Evolutionary conservation across 2,329 filamentous ascomycete species (phyloP).

Genomic region (Xylariaceae sp.): DNA sequence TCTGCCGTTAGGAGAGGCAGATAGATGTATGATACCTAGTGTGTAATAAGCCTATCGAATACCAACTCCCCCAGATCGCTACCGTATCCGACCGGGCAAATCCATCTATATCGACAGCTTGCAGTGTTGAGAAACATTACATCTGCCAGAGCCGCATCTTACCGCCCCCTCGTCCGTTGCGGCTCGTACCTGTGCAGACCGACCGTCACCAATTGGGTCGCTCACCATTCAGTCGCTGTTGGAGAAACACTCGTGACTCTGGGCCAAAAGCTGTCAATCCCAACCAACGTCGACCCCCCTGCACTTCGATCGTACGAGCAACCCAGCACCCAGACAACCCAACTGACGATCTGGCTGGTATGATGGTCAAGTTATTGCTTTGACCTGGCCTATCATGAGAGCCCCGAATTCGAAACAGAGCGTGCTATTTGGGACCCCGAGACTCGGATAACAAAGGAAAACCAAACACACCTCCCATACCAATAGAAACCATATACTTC

Average conservation of each 20-base stretch:
- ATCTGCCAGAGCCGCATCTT: too few relatives aligned
- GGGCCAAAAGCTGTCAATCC: neutral
- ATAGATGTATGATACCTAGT: too few relatives aligned
- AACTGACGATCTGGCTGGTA: slow-evolving; percentile 11
- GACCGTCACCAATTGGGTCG: slow-evolving; percentile 1
- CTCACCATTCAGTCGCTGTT: slow-evolving; percentile 5
- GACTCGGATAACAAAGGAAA: slow-evolving; percentile 17
- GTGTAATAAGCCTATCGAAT: too few relatives aligned
- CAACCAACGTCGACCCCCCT: neutral
- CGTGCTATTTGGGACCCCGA: slow-evolving; percentile 25
- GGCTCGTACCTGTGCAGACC: slow-evolving; percentile 1
- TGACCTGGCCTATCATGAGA: slow-evolving; percentile 29
- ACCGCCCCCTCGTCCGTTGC: slow-evolving; percentile 1
- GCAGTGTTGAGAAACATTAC: too few relatives aligned
- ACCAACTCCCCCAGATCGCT: too few relatives aligned
- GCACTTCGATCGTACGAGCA: neutral
- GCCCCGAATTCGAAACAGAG: slow-evolving; percentile 26
- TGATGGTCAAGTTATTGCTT: slow-evolving; percentile 28
- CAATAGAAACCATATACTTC: slow-evolving; percentile 5
- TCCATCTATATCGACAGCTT: too few relatives aligned
- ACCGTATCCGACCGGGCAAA: too few relatives aligned
- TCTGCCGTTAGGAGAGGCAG: too few relatives aligned
- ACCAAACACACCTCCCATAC: neutral
- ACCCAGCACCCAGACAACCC: slow-evolving; percentile 1
- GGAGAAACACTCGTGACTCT: neutral